Base-by-base conservation (phyloP, 768 basidiomycete genomes). In the Trametes punicea region DNA sequence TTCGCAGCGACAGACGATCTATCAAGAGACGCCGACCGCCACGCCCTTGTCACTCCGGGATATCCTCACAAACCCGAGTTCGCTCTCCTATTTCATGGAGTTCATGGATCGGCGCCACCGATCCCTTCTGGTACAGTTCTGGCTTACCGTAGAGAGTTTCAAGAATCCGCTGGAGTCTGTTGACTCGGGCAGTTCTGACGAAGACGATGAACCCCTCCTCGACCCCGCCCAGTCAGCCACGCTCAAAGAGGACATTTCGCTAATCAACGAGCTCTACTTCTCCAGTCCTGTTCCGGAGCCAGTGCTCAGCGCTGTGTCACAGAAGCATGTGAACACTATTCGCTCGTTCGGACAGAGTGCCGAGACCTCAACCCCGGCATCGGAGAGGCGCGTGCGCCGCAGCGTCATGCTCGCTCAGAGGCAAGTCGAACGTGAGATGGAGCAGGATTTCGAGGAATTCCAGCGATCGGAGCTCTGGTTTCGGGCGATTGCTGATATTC, bases 91-190 rank as follows among this genome's bases (percentile, higher is more conserved):
- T 69, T 91, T 96, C 73, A 94, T 98, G 87, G 97, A 99, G 74
- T 97, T 92, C 64, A 95, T 98, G 92, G 97, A 98, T 63, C 82
- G 97, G 13, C 82, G 89, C 7, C 80, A 84, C 57, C 83, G 88
- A 27, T 90, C 94, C 11, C 66, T 91, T 11, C 82, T 93, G 9
- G 92, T 97, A 3, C 96, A 98, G 61, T 99, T 98, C 72, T 98
- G 96, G 96, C 76, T 98, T 1, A 93, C 93, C 0, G 91, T 98
- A 2, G 94, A 99, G 73, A 93, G 92, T 55, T 96, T 98, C 80
- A 98, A 98, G 73, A 93, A 96, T 62, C 97, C 97, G 0, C 73
- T 99, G 25, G 95, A 97, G 69, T 81, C 84, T 2, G 80, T 88
- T 5, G 87, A 93, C 61, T 77, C 77, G 13, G 72, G 74, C 3